Percentiles rank a stretch among this genome's conserved stretches.
These are phyloP conservation scores for Pseudogymnoascus sp. DNA, from an alignment of 2,329 filamentous ascomycete species.

Conservation along the genomic window DNA sequence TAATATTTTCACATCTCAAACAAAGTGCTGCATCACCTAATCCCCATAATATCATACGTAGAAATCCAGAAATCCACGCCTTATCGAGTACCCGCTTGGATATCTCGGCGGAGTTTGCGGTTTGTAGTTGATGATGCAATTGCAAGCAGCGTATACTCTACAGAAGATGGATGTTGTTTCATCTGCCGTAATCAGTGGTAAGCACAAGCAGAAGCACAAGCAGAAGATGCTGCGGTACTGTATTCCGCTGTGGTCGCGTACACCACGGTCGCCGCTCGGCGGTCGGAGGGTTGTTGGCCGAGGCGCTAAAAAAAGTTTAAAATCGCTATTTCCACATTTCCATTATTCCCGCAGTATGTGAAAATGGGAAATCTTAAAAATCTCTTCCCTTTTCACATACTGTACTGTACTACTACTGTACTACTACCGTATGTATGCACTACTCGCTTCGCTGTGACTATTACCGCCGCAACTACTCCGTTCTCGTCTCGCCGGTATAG, in stretches of 20 bases:
- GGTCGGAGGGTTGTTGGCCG: not conserved
- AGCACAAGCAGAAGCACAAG: not conserved
- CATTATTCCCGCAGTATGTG: not conserved
- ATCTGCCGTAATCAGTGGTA: not conserved
- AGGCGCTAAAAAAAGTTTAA: slow-evolving; percentile 1
- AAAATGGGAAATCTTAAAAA: not conserved
- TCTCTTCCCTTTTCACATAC: not conserved
- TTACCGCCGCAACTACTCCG: not conserved
- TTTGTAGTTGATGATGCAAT: no score
- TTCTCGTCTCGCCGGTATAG: not conserved
- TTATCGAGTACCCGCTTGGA: no score
- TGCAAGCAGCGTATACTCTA: no score
- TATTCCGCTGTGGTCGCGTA: not conserved
- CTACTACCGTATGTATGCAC: not conserved
- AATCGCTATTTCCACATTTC: not conserved
- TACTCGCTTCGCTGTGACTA: not conserved
- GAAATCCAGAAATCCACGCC: no score
- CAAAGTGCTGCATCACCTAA: no score
- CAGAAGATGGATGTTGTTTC: not conserved
- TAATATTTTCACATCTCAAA: no score
- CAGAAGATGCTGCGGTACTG: no score
- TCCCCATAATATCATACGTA: no score
- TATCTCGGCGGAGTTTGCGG: no score
- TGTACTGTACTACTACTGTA: no score
- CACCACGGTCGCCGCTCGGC: not conserved